Conservation (phyloP, 352 stramenopile species). For the Globisporangium sylvaticum region DNA sequence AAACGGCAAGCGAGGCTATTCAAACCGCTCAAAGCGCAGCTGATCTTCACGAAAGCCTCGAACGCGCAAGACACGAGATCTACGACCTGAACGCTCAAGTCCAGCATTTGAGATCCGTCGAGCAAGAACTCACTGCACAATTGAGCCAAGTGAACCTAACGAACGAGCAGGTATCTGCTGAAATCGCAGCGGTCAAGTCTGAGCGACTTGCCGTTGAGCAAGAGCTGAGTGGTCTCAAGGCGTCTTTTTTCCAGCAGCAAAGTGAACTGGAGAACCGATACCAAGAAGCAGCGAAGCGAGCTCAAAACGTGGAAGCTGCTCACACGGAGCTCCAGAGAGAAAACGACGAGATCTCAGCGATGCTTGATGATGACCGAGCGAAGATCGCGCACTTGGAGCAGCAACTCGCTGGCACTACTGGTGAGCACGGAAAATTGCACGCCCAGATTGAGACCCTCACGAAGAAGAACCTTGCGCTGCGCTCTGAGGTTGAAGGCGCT, state of each 20-base stretch:
- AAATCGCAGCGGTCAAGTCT: slow-evolving; percentile 23
- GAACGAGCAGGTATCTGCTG: slow-evolving; percentile 26
- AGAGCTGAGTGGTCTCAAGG: slow-evolving; percentile 28
- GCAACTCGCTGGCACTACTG: slow-evolving; percentile 32
- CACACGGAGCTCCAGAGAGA: slow-evolving; percentile 37
- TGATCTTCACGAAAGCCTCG: slow-evolving; percentile 26
- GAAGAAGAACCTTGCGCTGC: slow-evolving; percentile 56
- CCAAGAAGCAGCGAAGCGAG: slow-evolving; percentile 15
- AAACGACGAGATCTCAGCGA: slow-evolving; percentile 46
- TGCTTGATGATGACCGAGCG: slow-evolving; percentile 36
- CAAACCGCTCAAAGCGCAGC: slow-evolving; percentile 23
- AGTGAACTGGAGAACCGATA: slow-evolving; percentile 7
- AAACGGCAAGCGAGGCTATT: slow-evolving; percentile 9
- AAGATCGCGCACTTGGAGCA: slow-evolving; percentile 42
- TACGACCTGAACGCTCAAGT: slow-evolving; percentile 29
- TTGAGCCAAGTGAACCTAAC: slow-evolving; percentile 21
- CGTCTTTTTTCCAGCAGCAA: slow-evolving; percentile 22
- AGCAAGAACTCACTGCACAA: slow-evolving; percentile 37
- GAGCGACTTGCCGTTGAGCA: slow-evolving; percentile 28
- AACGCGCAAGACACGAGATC: slow-evolving; percentile 34
- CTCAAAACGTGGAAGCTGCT: slow-evolving; percentile 26
- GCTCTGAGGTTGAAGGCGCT: slow-evolving; percentile 37
- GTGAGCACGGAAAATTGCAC: slow-evolving; percentile 33
- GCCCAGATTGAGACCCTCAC: slow-evolving; percentile 55
- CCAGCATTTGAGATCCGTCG: slow-evolving; percentile 29